Evolutionary conservation across 2,329 filamentous ascomycete genomes (phyloP).

Genomic region (Emmonsiellopsis sp.): DNA sequence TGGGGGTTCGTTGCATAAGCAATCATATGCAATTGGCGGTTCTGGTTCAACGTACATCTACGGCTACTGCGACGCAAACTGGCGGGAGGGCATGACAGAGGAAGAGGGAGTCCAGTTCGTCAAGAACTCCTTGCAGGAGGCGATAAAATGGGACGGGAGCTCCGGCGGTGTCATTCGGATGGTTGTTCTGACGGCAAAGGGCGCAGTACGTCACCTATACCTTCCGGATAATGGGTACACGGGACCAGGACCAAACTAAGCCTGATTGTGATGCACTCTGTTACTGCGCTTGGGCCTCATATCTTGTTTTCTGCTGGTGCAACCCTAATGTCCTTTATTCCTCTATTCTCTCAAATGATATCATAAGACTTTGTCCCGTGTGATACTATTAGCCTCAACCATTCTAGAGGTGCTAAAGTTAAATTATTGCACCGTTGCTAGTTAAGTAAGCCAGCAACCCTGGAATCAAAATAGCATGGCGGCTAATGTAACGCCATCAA

Average conservation of each 20-base stretch:
- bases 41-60: constrained; percentile 99
- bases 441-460: too few species aligned
- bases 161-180: constrained; percentile 96
- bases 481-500: too few species aligned
- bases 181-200: constrained; percentile 86
- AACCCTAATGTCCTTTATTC: constrained; percentile 7
- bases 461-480: too few species aligned
- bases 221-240: constrained; percentile 85
- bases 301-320: constrained; percentile 3
- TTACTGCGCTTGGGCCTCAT: constrained; percentile 13
- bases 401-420: too few species aligned
- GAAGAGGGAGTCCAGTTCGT: constrained; percentile 85
- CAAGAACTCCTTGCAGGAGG: constrained; percentile 80
- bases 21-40: constrained; percentile 87
- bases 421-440: too few species aligned
- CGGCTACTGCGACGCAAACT: constrained; percentile 94
- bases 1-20: constrained; percentile 94
- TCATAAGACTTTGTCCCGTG: too few species aligned
- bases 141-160: constrained; percentile 99
- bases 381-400: too few species aligned
- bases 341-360: neutral
- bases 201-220: constrained; percentile 88
- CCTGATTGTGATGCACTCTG: constrained; percentile 13
- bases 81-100: constrained; percentile 91
- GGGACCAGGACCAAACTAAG: constrained; percentile 51